A percentile compares a stretch with the other conserved stretches of the same genome.
Evolutionary conservation across 2,329 filamentous ascomycete species (phyloP).

Genomic region (Aspergillus sp.): DNA sequence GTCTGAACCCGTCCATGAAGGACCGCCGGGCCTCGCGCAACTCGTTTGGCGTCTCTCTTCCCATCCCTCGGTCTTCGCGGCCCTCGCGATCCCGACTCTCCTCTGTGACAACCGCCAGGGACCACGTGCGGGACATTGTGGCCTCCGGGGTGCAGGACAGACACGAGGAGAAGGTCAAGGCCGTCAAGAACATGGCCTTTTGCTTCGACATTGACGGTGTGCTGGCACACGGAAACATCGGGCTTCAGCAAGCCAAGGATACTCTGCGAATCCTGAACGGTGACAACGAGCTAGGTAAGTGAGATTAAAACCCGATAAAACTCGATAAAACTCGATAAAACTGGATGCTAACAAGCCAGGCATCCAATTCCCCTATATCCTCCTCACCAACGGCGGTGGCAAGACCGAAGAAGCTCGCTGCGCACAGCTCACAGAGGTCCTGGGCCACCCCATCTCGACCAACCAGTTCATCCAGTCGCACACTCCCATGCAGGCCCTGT

Average conservation of each 20-base stretch:
- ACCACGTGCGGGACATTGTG: slow-evolving; percentile 58
- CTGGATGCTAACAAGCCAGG: too few species aligned
- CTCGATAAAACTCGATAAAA: too few species aligned
- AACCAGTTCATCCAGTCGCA: slow-evolving; percentile 78
- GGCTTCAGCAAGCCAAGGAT: slow-evolving; percentile 66
- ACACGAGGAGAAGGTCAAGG: slow-evolving; percentile 62
- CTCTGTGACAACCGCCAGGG: too few species aligned
- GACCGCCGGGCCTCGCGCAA: too few species aligned
- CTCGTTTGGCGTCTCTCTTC: too few species aligned
- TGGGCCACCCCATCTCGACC: slow-evolving; percentile 63
- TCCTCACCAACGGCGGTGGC: slow-evolving; percentile 72
- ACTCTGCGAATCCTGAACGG: slow-evolving; percentile 71
- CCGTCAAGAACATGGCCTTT: slow-evolving; percentile 78
- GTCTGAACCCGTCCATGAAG: too few species aligned
- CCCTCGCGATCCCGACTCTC: too few species aligned
- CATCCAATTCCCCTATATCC: slow-evolving; percentile 75
- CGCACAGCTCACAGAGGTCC: slow-evolving; percentile 66
- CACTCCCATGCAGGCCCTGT: slow-evolving; percentile 72
- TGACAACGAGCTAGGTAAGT: slow-evolving; percentile 66
- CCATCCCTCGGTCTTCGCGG: too few species aligned
- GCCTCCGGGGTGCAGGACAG: slow-evolving; percentile 70
- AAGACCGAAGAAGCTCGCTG: slow-evolving; percentile 67
- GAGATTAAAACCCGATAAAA: too few species aligned
- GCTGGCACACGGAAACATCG: slow-evolving; percentile 68
- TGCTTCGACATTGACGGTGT: slow-evolving; percentile 72